Base-by-base conservation (phyloP, 2,329 filamentous ascomycete genomes). In the Chaetoscypha palmicola region DNA sequence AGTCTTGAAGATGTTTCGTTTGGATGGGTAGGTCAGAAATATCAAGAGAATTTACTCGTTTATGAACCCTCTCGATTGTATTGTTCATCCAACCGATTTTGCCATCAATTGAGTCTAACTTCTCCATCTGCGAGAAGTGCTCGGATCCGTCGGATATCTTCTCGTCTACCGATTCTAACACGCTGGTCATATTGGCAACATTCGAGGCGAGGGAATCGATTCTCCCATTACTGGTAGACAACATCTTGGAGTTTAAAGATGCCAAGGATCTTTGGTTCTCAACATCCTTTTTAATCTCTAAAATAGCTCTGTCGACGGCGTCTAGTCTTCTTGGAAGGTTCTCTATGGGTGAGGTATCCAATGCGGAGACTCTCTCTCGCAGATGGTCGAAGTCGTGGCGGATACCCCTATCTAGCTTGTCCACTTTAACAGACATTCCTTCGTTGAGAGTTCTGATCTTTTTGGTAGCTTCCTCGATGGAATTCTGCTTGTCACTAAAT, bases 201-300 rank as follows among this genome's bases (percentile, higher is more conserved):
- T 46, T 44, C 8, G 45, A 43, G 20, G 46, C 46, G 19, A 54
- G 37, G 21, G 34, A 47, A 21, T 50, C 50, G 4, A 55, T 28
- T 24, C 48, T 42, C 26, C 49, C 39, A 36, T 46, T 52, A 24
- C 48, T 54, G 10, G 41, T 43, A 2, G 49, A 50, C 22, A 52
- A 26, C 17, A 54, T 42, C 17, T 55, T 54, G 9, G 53, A 54
- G 26, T 52, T 50, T 28, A 54, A 32, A 3, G 53, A 52, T 26
- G 51, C 53, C 22, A 55, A 24, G 4, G 40, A 47, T 19, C 49
- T 37, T 36, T 50, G 48, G 2, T 38, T 46, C 38, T 50, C 53
- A 36, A 53, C 17, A 19, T 50, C 51, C 37, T 49, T 49, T 37
- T 48, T 49, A 22, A 55, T 30, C 9, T 50, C 42, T 5, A 39